These are phyloP conservation scores for Fusarium mexicanum DNA, from an alignment of 2,329 filamentous ascomycete species.

Conservation along the genomic window DNA sequence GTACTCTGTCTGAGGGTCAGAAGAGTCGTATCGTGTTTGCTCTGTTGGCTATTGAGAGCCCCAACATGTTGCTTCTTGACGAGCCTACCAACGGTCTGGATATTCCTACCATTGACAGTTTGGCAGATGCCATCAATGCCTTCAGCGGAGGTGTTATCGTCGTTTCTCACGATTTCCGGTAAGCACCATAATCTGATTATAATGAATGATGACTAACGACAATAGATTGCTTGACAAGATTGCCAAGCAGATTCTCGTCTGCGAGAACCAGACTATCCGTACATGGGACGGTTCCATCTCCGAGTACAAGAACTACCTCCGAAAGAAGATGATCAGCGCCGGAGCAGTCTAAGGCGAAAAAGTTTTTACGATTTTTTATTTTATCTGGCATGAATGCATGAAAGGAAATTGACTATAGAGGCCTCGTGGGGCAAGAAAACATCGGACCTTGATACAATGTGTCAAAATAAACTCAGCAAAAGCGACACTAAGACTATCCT, in stretches of 20 bases:
- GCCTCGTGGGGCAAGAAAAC: too few species aligned
- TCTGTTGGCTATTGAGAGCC: conserved; percentile 90
- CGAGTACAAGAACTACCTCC: conserved; percentile 97
- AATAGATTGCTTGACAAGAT: conserved; percentile 95
- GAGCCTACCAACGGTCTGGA: conserved; percentile 99
- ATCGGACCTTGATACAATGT: too few species aligned
- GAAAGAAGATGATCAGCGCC: conserved; percentile 96
- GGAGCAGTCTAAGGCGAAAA: conserved; percentile 77
- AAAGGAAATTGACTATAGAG: conserved; percentile 45
- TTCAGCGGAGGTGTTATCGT: conserved; percentile 97
- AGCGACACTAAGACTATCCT: too few species aligned
- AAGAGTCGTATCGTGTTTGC: conserved; percentile 99
- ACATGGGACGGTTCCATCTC: conserved; percentile 90
- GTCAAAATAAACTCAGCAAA: too few species aligned
- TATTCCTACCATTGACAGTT: conserved; percentile 96
- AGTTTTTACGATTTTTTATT: conserved; percentile 26
- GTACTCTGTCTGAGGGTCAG: conserved; percentile 96
- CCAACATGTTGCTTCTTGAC: conserved; percentile 98
- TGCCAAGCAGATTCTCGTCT: conserved; percentile 99
- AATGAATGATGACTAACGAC: conserved; percentile 23
- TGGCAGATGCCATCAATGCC: conserved; percentile 97
- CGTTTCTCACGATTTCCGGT: conserved; percentile 99
- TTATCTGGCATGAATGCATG: conserved; percentile 33
- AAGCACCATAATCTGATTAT: conserved; percentile 49
- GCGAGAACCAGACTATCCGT: conserved; percentile 95